Conservation (phyloP, 169 alveolate species). For the Theileria luwenshuni region DNA sequence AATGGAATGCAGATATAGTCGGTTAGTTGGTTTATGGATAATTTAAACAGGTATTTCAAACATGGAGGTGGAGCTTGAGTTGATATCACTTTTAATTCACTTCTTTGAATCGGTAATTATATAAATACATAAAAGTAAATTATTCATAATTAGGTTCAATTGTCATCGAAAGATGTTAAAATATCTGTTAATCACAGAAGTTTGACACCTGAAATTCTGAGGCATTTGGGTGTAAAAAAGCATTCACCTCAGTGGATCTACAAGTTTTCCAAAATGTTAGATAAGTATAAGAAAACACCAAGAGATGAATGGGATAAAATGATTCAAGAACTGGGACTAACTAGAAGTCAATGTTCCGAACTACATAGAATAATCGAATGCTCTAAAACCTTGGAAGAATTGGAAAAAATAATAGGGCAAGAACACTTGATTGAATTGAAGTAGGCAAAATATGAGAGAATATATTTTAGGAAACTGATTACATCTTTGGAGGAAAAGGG, state of each 20-base stretch:
- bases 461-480: constrained; percentile 21
- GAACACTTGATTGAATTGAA: constrained; percentile 2
- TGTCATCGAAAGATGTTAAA: constrained; percentile 38
- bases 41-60: constrained; percentile 15
- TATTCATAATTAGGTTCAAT: background rate
- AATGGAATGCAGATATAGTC: constrained; percentile 65
- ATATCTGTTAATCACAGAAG: constrained; percentile 51
- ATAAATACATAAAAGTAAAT: background rate
- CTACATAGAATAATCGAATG: constrained; percentile 8
- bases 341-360: constrained; percentile 14
- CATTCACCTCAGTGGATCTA: constrained; percentile 38
- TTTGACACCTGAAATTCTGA: constrained; percentile 13
- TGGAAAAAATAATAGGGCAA: constrained; percentile 25
- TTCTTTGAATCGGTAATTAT: constrained; percentile 35
- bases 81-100: constrained; percentile 36
- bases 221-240: constrained; percentile 21
- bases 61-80: constrained; percentile 46
- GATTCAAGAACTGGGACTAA: constrained; percentile 30
- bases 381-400: constrained; percentile 10
- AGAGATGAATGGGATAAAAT: constrained; percentile 6
- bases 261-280: constrained; percentile 53
- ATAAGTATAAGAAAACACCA: constrained; percentile 46
- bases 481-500: constrained; percentile 20
- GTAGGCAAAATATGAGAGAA: background rate
- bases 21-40: constrained; percentile 24